Conservation (phyloP, 176 grass and related monocot genomes). For the Oryza glumipatula region DNA sequence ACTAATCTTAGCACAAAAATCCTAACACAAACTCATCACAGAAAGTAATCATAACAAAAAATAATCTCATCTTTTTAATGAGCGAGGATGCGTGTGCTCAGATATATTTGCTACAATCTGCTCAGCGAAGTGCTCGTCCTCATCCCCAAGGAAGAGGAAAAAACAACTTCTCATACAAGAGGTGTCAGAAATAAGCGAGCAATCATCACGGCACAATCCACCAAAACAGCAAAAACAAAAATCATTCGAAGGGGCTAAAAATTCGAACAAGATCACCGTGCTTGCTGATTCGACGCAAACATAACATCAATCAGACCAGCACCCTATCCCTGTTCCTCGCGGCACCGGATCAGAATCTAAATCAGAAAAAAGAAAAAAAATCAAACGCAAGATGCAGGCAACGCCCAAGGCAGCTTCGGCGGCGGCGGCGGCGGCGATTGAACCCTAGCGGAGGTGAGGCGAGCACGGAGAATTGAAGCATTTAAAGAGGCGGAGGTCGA, state of each 20-base stretch:
- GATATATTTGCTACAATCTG: constrained; percentile 31
- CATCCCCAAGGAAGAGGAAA: not conserved
- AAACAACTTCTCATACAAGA: constrained; percentile 69
- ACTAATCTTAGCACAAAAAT: not conserved
- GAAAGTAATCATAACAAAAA: not conserved
- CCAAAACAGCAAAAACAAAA: not conserved
- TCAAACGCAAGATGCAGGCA: not conserved
- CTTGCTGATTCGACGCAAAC: not conserved
- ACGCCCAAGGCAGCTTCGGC: not conserved
- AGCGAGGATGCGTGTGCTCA: not conserved
- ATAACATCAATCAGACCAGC: not conserved
- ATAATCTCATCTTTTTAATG: not conserved
- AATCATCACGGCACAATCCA: constrained; percentile 20
- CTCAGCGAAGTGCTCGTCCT: constrained; percentile 57
- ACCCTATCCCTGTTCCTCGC: not conserved
- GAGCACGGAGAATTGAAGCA: too few species aligned
- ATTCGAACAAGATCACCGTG: not conserved
- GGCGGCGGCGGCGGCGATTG: not conserved
- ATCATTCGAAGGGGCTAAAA: not conserved
- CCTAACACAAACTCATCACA: not conserved
- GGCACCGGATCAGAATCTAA: not conserved
- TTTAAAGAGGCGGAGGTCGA: constrained; percentile 9
- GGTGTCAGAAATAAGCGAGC: constrained; percentile 52
- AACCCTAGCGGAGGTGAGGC: constrained; percentile 36
- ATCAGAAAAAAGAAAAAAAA: not conserved